Evolutionary conservation across 2,329 filamentous ascomycete genomes (phyloP).

Genomic region (Sporothrix euskadiensis): DNA sequence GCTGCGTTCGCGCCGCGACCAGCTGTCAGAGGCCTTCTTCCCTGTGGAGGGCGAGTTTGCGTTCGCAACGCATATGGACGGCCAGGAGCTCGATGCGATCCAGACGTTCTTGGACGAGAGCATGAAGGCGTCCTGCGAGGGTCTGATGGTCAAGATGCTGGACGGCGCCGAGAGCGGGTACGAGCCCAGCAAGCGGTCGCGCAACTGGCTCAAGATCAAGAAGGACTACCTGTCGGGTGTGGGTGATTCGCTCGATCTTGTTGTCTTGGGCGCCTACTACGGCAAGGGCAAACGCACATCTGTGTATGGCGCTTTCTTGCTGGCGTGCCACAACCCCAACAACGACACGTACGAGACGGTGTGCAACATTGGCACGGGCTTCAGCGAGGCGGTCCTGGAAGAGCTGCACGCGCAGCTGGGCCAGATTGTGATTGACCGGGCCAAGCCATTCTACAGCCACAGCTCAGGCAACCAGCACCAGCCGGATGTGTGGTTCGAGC

Average conservation of each 20-base stretch:
- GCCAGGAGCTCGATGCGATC: slow-evolving; percentile 88
- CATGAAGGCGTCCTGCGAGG: slow-evolving; percentile 93
- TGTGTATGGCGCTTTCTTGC: slow-evolving; percentile 91
- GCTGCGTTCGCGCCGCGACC: slow-evolving; percentile 77
- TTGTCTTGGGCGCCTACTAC: slow-evolving; percentile 91
- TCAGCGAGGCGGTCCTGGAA: slow-evolving; percentile 91
- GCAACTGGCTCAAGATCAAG: slow-evolving; percentile 99
- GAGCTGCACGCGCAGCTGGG: slow-evolving; percentile 76
- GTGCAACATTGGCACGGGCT: slow-evolving; percentile 98
- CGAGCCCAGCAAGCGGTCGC: slow-evolving; percentile 91
- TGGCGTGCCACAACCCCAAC: slow-evolving; percentile 85
- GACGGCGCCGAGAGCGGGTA: slow-evolving; percentile 91
- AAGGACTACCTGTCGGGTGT: slow-evolving; percentile 95
- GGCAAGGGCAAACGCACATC: slow-evolving; percentile 94
- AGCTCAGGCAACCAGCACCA: slow-evolving; percentile 84
- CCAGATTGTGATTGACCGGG: slow-evolving; percentile 76
- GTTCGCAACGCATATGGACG: slow-evolving; percentile 84
- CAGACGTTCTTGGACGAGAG: slow-evolving; percentile 90
- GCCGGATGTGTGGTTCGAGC: slow-evolving; percentile 98
- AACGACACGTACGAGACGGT: slow-evolving; percentile 88
- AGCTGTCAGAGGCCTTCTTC: slow-evolving; percentile 71
- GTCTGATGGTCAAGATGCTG: slow-evolving; percentile 99
- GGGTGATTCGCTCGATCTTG: slow-evolving; percentile 93
- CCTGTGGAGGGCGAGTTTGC: slow-evolving; percentile 86
- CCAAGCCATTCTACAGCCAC: slow-evolving; percentile 94